Conservation (phyloP, 2,329 filamentous ascomycete species). For the Diplocarpon mali region DNA sequence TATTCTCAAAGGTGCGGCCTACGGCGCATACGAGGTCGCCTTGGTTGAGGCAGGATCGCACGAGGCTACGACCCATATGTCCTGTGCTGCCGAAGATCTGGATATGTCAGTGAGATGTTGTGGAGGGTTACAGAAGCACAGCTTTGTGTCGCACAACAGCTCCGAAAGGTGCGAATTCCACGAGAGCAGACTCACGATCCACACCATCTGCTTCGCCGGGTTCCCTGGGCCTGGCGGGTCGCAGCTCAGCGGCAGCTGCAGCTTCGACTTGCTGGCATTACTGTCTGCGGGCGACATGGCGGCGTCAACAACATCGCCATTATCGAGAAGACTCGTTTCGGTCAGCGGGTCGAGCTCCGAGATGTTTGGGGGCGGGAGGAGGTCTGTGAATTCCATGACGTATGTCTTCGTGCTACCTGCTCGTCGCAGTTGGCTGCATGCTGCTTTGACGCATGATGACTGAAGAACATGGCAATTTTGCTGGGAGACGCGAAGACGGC, state of each 20-base stretch:
- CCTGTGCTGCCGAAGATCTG: slow-evolving; percentile 94
- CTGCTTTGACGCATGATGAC: not conserved
- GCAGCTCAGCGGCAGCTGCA: slow-evolving; percentile 69
- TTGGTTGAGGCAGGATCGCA: slow-evolving; percentile 68
- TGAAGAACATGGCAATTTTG: not conserved
- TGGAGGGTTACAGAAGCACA: not conserved
- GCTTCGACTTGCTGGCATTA: slow-evolving; percentile 29
- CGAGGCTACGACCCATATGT: slow-evolving; percentile 86
- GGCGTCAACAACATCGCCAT: not conserved
- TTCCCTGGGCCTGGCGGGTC: slow-evolving; percentile 67
- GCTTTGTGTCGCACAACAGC: no score
- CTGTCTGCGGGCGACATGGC: slow-evolving; percentile 16
- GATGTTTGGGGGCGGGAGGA: no score
- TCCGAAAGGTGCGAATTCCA: not conserved
- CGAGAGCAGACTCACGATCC: slow-evolving; percentile 56
- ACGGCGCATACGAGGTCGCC: slow-evolving; percentile 81
- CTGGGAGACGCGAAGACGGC: not conserved
- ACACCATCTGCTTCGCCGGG: slow-evolving; percentile 66
- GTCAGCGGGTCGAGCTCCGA: not conserved
- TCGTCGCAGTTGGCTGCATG: not conserved
- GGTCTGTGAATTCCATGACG: no score
- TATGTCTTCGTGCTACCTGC: not conserved
- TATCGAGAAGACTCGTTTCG: not conserved
- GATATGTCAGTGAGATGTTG: not conserved
- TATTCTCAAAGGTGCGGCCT: slow-evolving; percentile 71